Percentiles rank a stretch among this genome's conserved stretches.
These are phyloP conservation scores for Vigna hirtella DNA, from an alignment of 306 rosid species.

Conservation along the genomic window DNA sequence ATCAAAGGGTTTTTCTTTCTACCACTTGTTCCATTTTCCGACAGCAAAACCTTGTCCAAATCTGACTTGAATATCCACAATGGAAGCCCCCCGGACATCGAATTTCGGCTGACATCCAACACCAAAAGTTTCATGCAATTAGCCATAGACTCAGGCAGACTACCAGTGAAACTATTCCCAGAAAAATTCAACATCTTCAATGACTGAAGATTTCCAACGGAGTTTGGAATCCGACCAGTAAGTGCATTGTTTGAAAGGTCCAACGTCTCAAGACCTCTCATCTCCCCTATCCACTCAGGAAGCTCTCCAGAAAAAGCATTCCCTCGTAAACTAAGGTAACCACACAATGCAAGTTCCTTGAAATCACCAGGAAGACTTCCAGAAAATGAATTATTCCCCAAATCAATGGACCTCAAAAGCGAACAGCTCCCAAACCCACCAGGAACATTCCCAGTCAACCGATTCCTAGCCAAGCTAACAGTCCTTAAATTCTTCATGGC, in stretches of 20 bases:
- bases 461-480: constrained; percentile 68
- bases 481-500: constrained; percentile 75
- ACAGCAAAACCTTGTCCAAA: constrained; percentile 60
- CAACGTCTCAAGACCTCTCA: constrained; percentile 75
- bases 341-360: constrained; percentile 70
- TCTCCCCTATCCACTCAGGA: constrained; percentile 84
- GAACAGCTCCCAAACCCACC: constrained; percentile 85
- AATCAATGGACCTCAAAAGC: constrained; percentile 88
- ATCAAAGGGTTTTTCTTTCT: constrained; percentile 41
- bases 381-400: constrained; percentile 74
- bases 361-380: constrained; percentile 74
- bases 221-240: constrained; percentile 73
- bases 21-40: constrained; percentile 47
- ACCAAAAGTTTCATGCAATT: constrained; percentile 64
- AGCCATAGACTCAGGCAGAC: constrained; percentile 70
- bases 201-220: constrained; percentile 68
- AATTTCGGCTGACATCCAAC: constrained; percentile 77
- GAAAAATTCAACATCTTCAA: constrained; percentile 77
- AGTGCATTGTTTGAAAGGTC: constrained; percentile 79
- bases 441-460: constrained; percentile 73
- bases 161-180: constrained; percentile 71
- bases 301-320: constrained; percentile 76
- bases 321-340: constrained; percentile 58
- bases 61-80: constrained; percentile 75
- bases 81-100: constrained; percentile 77